A percentile compares a stretch with the other conserved stretches of the same genome.
These are phyloP conservation scores for Plectranthus barbatus DNA, from an alignment of 257 asterid genomes.

Conservation along the genomic window DNA sequence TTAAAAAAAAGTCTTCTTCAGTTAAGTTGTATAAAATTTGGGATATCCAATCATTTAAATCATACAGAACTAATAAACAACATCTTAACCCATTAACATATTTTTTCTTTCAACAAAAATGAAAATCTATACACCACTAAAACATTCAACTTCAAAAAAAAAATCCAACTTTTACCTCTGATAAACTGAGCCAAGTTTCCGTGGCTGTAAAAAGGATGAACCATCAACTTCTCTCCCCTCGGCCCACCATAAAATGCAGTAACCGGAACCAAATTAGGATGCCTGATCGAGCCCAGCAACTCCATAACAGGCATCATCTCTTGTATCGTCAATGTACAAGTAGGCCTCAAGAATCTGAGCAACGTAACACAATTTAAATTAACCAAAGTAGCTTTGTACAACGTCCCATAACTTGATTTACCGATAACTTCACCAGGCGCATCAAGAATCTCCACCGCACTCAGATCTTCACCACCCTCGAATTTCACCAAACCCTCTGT, in stretches of 20 bases:
- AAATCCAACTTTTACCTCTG: constrained; percentile 38
- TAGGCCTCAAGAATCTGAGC: constrained; percentile 85
- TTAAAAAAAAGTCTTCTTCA: neutral
- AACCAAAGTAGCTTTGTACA: constrained; percentile 64
- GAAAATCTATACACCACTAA: neutral
- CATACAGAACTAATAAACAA: neutral
- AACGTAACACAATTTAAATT: constrained; percentile 42
- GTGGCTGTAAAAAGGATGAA: constrained; percentile 59
- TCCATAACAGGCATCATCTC: constrained; percentile 60
- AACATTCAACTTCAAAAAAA: neutral
- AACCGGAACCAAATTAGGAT: constrained; percentile 73
- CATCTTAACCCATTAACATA: neutral
- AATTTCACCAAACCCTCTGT: constrained; percentile 59
- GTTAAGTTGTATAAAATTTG: neutral
- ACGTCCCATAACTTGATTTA: constrained; percentile 72
- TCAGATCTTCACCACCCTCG: constrained; percentile 61
- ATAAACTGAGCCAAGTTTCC: constrained; percentile 70
- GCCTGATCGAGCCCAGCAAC: constrained; percentile 67
- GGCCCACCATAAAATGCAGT: constrained; percentile 81
- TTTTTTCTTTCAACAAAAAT: neutral
- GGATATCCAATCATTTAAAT: neutral
- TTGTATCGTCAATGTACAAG: constrained; percentile 63
- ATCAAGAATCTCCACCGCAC: constrained; percentile 54
- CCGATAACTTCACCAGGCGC: constrained; percentile 94
- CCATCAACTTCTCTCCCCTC: constrained; percentile 78